phyloP scores from a whole-genome alignment of 2,329 filamentous ascomycete genomes.

The Phaeosphaeriaceae sp. region DNA sequence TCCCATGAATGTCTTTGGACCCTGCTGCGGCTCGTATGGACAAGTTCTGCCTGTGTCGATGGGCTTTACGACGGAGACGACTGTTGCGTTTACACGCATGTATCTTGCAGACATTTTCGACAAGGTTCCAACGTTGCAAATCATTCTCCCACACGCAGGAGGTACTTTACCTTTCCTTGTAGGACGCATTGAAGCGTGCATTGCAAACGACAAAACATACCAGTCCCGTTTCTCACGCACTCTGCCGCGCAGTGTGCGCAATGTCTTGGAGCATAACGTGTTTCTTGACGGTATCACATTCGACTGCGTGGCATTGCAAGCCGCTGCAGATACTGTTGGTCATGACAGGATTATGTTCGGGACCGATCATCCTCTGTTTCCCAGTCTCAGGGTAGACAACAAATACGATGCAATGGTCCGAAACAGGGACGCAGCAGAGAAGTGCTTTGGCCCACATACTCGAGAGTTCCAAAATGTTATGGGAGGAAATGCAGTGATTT shows the following conservation, averaged over 20 bases:
- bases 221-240: background rate
- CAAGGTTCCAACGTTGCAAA: background rate
- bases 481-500: background rate
- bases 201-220: constrained; percentile 1
- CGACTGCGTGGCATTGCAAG: background rate
- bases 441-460: background rate
- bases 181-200: constrained; percentile 2
- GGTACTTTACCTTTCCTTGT: background rate
- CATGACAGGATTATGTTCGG: constrained; percentile 1
- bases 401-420: constrained; percentile 2
- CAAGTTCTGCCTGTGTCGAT: background rate
- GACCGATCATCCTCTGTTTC: background rate
- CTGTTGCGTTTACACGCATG: background rate
- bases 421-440: background rate
- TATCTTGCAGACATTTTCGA: constrained; percentile 2
- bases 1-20: constrained; percentile 1
- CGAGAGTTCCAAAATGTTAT: background rate
- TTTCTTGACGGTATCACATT: constrained; percentile 1
- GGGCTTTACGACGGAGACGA: constrained; percentile 1
- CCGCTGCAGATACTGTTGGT: background rate
- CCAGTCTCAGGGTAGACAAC: background rate
- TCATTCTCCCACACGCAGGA: constrained; percentile 1
- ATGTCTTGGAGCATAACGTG: constrained; percentile 1
- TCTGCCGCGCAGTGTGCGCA: background rate
- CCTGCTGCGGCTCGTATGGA: background rate